Conservation (phyloP, 768 basidiomycete species). For the Suillus americanus region DNA sequence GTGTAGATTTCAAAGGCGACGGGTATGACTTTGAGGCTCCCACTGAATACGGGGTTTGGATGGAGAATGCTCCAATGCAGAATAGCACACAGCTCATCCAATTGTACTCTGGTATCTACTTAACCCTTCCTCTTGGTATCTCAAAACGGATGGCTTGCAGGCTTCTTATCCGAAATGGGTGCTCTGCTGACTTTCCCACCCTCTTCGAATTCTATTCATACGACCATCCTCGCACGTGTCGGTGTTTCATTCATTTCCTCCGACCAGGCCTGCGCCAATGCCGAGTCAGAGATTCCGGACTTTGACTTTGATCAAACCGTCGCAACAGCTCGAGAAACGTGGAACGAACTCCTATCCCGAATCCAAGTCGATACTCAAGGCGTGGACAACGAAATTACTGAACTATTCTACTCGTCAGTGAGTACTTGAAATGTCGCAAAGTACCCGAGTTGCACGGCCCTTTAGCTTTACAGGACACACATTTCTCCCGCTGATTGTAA, state of each 20-base stretch:
- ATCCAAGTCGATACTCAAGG: slow-evolving; percentile 51
- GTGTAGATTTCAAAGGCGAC: slow-evolving; percentile 59
- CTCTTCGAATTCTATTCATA: slow-evolving; percentile 33
- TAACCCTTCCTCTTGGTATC: neutral
- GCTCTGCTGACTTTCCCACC: slow-evolving; percentile 53
- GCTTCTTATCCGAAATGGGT: slow-evolving; percentile 50
- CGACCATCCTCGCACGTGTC: slow-evolving; percentile 55
- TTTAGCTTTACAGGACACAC: slow-evolving; percentile 57
- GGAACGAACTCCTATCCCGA: slow-evolving; percentile 59
- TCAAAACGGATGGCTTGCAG: slow-evolving; percentile 23
- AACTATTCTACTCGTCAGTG: slow-evolving; percentile 61
- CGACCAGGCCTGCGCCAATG: slow-evolving; percentile 59
- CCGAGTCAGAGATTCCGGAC: slow-evolving; percentile 57
- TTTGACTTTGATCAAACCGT: slow-evolving; percentile 54
- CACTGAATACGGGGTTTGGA: slow-evolving; percentile 55
- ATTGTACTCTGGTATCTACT: slow-evolving; percentile 43
- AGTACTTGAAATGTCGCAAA: neutral
- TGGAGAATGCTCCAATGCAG: slow-evolving; percentile 47
- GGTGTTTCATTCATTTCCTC: slow-evolving; percentile 66
- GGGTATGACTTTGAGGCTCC: slow-evolving; percentile 47
- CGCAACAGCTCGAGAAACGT: slow-evolving; percentile 42
- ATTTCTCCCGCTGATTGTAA: slow-evolving; percentile 65
- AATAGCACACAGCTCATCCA: slow-evolving; percentile 47
- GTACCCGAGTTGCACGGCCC: neutral
- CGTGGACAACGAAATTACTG: slow-evolving; percentile 48